Evolutionary conservation across 108 stramenopile genomes (phyloP), one percentile per base, ranked within the genome.

Genomic region (Conticribra weissflogii): DNA sequence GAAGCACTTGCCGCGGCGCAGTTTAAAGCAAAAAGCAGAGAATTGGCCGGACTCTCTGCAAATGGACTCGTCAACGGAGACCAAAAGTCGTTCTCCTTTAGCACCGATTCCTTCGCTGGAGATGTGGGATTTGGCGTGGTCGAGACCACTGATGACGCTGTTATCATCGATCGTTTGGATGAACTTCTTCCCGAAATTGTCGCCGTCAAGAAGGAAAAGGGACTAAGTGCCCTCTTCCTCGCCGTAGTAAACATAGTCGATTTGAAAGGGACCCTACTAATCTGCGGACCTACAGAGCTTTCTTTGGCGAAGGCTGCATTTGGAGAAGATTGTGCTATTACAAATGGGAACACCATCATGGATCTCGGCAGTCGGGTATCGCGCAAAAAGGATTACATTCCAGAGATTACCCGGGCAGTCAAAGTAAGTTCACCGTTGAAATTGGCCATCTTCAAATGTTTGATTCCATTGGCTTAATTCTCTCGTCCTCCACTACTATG

Each of bases 81-180:
- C 56, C 85, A 85, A 70, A 91, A 91, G 81, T 36, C 59, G 27
- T 91, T 89, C 72, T 72, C 67, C 45, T 87, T 78, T 34, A 52
- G 82, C 0, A 71, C 56, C 19, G 36, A 62, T 24, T 63, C 59
- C 23, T 85, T 83, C 48, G 23, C 32, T 21, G 81, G 74, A 25
- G 83, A 85, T 49, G 70, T 91, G 47, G 91, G 85, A 12, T 89
- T 92, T 68, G 86, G 83, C 24, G 91, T 92, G 14, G 74, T 89
- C n/a, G 91, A 92, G 54, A 89, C 88, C 9, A 92, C 91, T 0
- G 91, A 92, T 65, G 80, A 83, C 59, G 79, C 78, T 14, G 81
- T 68, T 12, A 85, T 88, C 50, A 62, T 86, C 59, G 63, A 74
- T 46, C 66, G 83, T 4, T 46, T 82, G 53, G 59, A 76, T 7